Percentiles rank a stretch among this genome's conserved stretches.
phyloP scores from a whole-genome alignment of 257 asterid genomes.

The Solanum tarapatanum region DNA sequence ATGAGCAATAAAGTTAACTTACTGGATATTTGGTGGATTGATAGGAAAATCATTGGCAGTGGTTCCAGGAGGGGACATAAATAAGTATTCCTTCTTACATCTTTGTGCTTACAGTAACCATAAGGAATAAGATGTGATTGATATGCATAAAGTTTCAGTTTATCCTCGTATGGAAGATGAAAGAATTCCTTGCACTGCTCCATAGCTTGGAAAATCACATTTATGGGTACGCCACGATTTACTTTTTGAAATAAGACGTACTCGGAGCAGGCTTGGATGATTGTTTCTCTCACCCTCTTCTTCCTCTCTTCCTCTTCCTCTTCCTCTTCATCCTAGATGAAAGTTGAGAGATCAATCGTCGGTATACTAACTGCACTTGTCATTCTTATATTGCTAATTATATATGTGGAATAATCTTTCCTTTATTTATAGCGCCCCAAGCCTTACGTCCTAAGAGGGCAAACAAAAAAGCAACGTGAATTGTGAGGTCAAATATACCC shows the following conservation, averaged over 20 bases:
- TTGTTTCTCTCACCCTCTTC: background rate
- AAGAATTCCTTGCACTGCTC: background rate
- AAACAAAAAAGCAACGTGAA: no score
- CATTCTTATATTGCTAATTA: background rate
- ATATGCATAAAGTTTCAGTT: background rate
- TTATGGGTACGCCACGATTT: background rate
- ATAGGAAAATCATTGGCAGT: background rate
- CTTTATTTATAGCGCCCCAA: no score
- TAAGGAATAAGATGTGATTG: background rate
- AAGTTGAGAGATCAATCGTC: background rate
- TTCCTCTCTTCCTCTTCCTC: background rate
- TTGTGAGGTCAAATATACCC: no score
- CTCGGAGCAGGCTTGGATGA: background rate
- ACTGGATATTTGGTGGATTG: background rate
- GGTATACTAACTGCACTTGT: background rate
- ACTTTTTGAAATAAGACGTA: background rate
- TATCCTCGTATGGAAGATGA: background rate
- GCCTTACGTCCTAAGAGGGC: no score
- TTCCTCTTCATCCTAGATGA: background rate
- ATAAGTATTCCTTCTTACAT: background rate
- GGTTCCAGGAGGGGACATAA: background rate
- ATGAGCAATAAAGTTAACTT: no score
- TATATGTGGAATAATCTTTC: no score
- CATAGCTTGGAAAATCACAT: background rate
- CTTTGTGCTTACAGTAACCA: background rate